Percentiles rank a stretch among this genome's conserved stretches.
These are phyloP conservation scores for Pythium brachiatum DNA, from an alignment of 352 stramenopile genomes.

Conservation along the genomic window DNA sequence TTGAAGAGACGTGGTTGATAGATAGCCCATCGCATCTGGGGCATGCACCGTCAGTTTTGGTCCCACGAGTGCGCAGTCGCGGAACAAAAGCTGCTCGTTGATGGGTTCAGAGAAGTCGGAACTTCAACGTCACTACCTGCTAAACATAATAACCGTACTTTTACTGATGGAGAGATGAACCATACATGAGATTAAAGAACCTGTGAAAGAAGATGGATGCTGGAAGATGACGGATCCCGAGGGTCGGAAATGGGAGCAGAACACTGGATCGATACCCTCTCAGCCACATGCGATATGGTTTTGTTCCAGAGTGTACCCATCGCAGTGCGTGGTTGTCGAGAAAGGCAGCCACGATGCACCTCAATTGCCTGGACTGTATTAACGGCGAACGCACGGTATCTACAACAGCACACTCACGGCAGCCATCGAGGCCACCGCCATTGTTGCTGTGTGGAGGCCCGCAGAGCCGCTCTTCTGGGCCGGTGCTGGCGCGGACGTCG, in stretches of 20 bases:
- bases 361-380: neutral
- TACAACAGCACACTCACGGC: neutral
- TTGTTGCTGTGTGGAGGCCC: neutral
- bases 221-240: neutral
- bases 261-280: neutral
- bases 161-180: too few relatives aligned
- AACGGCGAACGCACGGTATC: neutral
- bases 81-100: neutral
- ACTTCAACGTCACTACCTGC: conserved; percentile 4
- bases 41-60: too few relatives aligned
- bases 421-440: neutral
- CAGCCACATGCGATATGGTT: neutral
- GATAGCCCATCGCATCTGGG: neutral
- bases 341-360: neutral
- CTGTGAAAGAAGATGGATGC: conserved; percentile 5
- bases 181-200: too few relatives aligned
- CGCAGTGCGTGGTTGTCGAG: neutral
- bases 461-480: conserved; percentile 6
- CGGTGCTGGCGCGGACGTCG: conserved; percentile 4
- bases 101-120: neutral
- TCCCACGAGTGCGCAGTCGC: too few relatives aligned
- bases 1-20: neutral
- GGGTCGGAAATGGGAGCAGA: neutral
- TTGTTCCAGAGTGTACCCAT: neutral
- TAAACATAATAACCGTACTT: neutral